Percentiles rank a stretch among this genome's conserved stretches.
Evolutionary conservation across 805 yeast species (phyloP).

Genomic region (Ogataea kodamae): DNA sequence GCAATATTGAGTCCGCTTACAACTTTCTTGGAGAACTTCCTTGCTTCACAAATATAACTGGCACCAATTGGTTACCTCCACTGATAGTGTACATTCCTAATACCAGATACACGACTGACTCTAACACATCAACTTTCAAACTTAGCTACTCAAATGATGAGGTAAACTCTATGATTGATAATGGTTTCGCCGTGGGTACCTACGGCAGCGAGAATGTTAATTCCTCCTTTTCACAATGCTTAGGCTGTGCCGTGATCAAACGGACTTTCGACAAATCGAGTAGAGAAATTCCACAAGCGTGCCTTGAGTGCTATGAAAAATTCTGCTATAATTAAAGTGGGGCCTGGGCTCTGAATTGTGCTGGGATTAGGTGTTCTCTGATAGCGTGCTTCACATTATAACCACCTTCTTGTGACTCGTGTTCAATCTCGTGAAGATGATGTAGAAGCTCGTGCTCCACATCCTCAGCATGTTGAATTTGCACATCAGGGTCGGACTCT

Average conservation of each 20-base stretch:
- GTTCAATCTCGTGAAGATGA: slow-evolving; percentile 83
- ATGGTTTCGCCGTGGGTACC: slow-evolving; percentile 52
- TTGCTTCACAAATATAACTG: slow-evolving; percentile 5
- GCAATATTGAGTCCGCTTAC: slow-evolving; percentile 36
- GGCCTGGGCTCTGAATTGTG: slow-evolving; percentile 15
- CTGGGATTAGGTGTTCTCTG: slow-evolving; percentile 22
- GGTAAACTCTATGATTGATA: slow-evolving; percentile 41
- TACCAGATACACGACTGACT: slow-evolving; percentile 35
- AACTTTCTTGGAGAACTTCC: slow-evolving; percentile 12
- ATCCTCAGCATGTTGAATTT: slow-evolving; percentile 80
- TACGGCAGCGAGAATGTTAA: slow-evolving; percentile 38
- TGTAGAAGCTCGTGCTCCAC: slow-evolving; percentile 81
- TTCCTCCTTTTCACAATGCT: slow-evolving; percentile 41
- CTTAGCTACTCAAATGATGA: slow-evolving; percentile 46
- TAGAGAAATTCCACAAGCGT: slow-evolving; percentile 28
- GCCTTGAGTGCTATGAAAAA: slow-evolving; percentile 35
- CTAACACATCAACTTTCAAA: slow-evolving; percentile 61
- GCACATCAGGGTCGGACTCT: slow-evolving; percentile 78
- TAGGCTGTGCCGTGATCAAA: slow-evolving; percentile 56
- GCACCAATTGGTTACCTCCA: slow-evolving; percentile 42
- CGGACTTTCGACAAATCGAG: slow-evolving; percentile 44
- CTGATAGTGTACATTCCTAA: slow-evolving; percentile 52
- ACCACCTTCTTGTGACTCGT: slow-evolving; percentile 28
- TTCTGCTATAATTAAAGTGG: slow-evolving; percentile 37
- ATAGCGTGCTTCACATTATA: slow-evolving; percentile 19